These are phyloP conservation scores for Mimosa bimucronata DNA, from an alignment of 306 rosid species.

Conservation along the genomic window DNA sequence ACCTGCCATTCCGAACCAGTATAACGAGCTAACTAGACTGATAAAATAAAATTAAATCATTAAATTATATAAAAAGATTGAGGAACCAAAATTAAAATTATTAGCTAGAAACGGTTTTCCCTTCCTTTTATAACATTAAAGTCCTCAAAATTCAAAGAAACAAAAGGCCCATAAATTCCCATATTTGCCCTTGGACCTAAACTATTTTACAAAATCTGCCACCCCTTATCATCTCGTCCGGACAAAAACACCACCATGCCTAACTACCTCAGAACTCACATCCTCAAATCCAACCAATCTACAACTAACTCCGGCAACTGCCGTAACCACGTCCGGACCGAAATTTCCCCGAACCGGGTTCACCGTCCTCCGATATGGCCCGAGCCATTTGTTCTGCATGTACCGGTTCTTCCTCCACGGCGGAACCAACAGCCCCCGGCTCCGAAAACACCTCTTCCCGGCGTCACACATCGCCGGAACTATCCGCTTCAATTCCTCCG, in stretches of 20 bases:
- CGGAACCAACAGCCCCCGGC: constrained; percentile 57
- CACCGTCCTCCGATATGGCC: constrained; percentile 61
- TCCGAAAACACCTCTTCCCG: constrained; percentile 62
- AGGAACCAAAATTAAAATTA: too few relatives aligned
- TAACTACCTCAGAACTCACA: constrained; percentile 35
- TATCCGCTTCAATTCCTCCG: constrained; percentile 62
- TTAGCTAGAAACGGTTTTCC: too few relatives aligned
- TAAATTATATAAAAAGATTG: too few relatives aligned
- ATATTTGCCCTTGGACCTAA: background rate
- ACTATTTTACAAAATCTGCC: background rate
- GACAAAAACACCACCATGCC: constrained; percentile 34
- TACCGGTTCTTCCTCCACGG: constrained; percentile 89
- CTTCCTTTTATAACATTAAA: background rate
- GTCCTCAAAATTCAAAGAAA: background rate
- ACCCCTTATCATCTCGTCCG: constrained; percentile 40
- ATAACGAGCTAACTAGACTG: too few relatives aligned
- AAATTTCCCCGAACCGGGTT: constrained; percentile 56
- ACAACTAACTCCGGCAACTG: constrained; percentile 34
- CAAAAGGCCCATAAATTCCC: background rate
- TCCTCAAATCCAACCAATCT: constrained; percentile 67
- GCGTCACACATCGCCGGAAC: constrained; percentile 55
- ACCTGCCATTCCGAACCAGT: too few relatives aligned
- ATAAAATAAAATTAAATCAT: too few relatives aligned
- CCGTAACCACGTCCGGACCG: background rate
- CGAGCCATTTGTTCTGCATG: constrained; percentile 85